Evolutionary conservation across 805 yeast species (phyloP).

Genomic region (Candida andamanensis): DNA sequence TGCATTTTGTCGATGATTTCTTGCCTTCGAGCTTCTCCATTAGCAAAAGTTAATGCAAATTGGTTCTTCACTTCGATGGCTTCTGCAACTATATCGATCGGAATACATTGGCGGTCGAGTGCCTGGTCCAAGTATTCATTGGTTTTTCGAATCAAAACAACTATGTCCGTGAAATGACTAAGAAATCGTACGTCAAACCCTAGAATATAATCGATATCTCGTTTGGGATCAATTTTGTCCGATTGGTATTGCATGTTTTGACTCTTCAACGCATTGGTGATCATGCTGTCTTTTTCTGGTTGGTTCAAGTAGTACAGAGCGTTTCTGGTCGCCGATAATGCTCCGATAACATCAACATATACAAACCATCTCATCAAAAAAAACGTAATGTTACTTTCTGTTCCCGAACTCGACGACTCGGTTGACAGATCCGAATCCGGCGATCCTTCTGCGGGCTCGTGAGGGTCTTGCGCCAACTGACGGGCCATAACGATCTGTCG

Average conservation of each 20-base stretch:
- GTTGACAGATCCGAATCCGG: slow-evolving; percentile 9
- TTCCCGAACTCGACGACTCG: slow-evolving; percentile 8
- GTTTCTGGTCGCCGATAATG: slow-evolving; percentile 49
- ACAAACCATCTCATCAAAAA: slow-evolving; percentile 67
- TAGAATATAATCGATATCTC: slow-evolving; percentile 53
- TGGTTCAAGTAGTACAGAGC: slow-evolving; percentile 26
- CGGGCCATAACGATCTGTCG: slow-evolving; percentile 56
- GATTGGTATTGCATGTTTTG: slow-evolving; percentile 15
- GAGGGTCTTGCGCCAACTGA: slow-evolving; percentile 1
- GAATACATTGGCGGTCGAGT: slow-evolving; percentile 13
- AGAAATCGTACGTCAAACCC: slow-evolving; percentile 65
- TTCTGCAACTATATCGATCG: slow-evolving; percentile 16
- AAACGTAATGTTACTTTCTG: slow-evolving; percentile 40
- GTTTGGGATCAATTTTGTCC: slow-evolving; percentile 16
- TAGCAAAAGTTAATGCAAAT: slow-evolving; percentile 15
- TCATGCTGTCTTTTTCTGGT: slow-evolving; percentile 14
- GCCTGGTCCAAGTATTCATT: slow-evolving; percentile 1
- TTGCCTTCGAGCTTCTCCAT: slow-evolving; percentile 25
- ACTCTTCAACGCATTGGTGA: slow-evolving; percentile 12
- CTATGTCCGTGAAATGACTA: slow-evolving; percentile 51
- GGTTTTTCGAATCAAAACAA: slow-evolving; percentile 20
- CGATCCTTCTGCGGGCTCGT: slow-evolving; percentile 4
- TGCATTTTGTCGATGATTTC: slow-evolving; percentile 17
- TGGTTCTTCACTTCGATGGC: slow-evolving; percentile 25
- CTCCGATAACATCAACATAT: slow-evolving; percentile 60